These are phyloP conservation scores for Clitopilus hobsonii DNA, from an alignment of 768 basidiomycete genomes.

Conservation along the genomic window DNA sequence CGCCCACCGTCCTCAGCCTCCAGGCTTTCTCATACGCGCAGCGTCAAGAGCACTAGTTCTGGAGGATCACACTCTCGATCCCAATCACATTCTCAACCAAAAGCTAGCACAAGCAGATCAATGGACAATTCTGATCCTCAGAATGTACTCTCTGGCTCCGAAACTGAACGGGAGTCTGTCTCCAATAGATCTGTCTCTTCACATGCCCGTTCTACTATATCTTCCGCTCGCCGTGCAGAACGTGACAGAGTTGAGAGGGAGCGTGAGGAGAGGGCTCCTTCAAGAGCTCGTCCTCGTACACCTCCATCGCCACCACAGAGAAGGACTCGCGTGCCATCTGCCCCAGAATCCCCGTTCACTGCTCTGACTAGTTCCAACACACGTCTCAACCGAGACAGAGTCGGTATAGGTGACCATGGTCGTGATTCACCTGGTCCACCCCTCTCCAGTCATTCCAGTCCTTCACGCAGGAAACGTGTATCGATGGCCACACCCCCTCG, in stretches of 20 bases:
- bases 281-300: conserved; percentile 5
- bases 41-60: conserved; percentile 4
- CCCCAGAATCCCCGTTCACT: conserved; percentile 27
- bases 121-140: conserved; percentile 14
- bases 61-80: conserved; percentile 11
- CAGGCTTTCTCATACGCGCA: background rate
- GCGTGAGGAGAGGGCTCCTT: background rate
- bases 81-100: conserved; percentile 20
- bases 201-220: background rate
- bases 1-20: conserved; percentile 19
- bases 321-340: conserved; percentile 43
- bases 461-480: conserved; percentile 9
- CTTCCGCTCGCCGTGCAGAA: background rate
- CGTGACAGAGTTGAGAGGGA: background rate
- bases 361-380: background rate
- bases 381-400: background rate
- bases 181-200: conserved; percentile 3
- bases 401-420: background rate
- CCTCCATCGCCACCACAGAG: conserved; percentile 8
- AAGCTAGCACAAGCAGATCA: background rate
- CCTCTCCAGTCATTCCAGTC: conserved; percentile 6
- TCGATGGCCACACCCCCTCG: conserved; percentile 2
- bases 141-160: conserved; percentile 61
- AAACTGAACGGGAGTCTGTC: conserved; percentile 70
- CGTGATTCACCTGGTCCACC: background rate